These are phyloP conservation scores for Puccinellia tenuiflora DNA, from an alignment of 176 grass and related monocot genomes.

Conservation along the genomic window DNA sequence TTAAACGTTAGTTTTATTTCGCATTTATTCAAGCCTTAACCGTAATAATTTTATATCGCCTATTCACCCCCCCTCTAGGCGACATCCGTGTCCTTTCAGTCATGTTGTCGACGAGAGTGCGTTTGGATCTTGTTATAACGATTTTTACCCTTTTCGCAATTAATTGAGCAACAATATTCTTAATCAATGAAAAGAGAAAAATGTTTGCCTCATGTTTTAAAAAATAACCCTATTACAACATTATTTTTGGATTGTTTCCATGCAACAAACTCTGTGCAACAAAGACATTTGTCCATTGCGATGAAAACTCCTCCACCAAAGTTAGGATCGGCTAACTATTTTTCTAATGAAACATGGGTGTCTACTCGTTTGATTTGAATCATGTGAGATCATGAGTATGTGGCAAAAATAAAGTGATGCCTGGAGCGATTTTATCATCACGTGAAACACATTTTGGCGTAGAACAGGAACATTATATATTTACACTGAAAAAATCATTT, in stretches of 20 bases:
- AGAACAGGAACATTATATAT: neutral
- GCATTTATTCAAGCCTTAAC: no score
- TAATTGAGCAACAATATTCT: no score
- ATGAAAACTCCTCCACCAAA: neutral
- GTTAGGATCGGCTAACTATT: neutral
- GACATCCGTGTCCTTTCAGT: no score
- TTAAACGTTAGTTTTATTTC: no score
- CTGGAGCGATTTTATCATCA: neutral
- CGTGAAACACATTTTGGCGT: neutral
- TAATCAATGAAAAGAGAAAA: no score
- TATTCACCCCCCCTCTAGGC: no score
- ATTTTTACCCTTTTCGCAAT: no score
- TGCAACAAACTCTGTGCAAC: neutral
- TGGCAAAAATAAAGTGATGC: neutral
- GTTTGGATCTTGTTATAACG: no score
- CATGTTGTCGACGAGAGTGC: no score
- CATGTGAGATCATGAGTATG: neutral
- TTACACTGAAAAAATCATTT: neutral
- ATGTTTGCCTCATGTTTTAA: no score
- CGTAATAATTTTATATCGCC: no score
- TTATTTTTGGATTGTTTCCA: neutral
- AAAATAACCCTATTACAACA: neutral
- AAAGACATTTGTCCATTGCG: neutral
- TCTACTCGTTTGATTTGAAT: neutral
- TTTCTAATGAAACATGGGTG: neutral